A percentile compares a stretch with the other conserved stretches of the same genome.
These are phyloP conservation scores for Umbelopsis ramanniana DNA, from an alignment of 192 early-diverging fungal species.

Conservation along the genomic window DNA sequence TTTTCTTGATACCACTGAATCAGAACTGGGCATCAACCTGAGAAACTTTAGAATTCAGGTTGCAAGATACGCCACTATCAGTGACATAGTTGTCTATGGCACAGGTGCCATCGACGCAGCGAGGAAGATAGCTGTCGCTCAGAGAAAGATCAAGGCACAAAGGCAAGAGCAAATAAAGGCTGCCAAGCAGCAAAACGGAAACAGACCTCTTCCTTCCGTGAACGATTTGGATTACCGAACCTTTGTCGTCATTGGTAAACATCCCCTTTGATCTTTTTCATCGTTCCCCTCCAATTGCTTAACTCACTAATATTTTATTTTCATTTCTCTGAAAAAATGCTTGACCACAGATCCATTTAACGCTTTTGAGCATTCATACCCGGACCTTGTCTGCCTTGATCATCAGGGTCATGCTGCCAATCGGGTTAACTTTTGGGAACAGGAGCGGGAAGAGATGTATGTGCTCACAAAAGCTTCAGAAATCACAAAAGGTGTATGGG, in stretches of 20 bases:
- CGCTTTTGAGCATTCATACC: constrained; percentile 44
- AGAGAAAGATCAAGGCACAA: constrained; percentile 39
- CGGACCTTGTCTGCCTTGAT: constrained; percentile 42
- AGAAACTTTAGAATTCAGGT: constrained; percentile 61
- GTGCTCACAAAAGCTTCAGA: constrained; percentile 48
- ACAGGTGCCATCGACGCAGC: constrained; percentile 45
- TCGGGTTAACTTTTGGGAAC: constrained; percentile 53
- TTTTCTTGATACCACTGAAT: constrained; percentile 18
- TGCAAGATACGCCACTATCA: constrained; percentile 51
- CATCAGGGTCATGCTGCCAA: constrained; percentile 35
- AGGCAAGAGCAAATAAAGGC: constrained; percentile 29
- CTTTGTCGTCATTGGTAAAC: constrained; percentile 51
- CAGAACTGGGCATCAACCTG: constrained; percentile 49
- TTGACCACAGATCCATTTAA: constrained; percentile 46
- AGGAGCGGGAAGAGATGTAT: constrained; percentile 57
- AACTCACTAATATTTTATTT: no score
- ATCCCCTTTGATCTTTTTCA: neutral
- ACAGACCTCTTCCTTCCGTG: constrained; percentile 14
- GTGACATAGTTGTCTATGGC: constrained; percentile 54
- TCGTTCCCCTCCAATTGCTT: neutral
- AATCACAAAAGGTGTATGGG: constrained; percentile 53
- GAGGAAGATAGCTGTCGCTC: constrained; percentile 45
- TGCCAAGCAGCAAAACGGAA: constrained; percentile 7
- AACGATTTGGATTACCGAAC: constrained; percentile 45
- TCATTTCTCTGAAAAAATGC: neutral